These are phyloP conservation scores for Penicillium palitans DNA, from an alignment of 2,329 filamentous ascomycete genomes.

Conservation along the genomic window DNA sequence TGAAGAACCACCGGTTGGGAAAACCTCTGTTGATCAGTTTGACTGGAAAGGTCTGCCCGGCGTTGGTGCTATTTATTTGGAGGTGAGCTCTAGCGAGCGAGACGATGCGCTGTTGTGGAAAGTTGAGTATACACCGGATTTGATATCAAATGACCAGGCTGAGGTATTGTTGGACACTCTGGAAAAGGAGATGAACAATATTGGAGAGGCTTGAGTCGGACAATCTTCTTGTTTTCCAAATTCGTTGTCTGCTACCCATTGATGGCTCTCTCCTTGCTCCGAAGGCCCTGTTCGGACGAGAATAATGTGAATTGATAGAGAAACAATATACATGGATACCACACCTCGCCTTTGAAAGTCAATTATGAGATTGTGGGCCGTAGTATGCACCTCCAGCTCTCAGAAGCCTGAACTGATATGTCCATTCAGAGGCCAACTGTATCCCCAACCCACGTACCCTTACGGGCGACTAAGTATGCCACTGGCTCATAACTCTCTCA, in stretches of 20 bases:
- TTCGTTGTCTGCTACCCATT: neutral
- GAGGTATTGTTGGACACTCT: neutral
- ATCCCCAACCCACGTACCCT: neutral
- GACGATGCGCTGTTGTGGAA: neutral
- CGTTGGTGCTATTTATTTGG: neutral
- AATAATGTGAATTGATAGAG: neutral
- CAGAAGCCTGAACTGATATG: neutral
- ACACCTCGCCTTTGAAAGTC: neutral
- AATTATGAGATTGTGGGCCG: neutral
- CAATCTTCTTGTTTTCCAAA: neutral
- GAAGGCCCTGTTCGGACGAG: neutral
- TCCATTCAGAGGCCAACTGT: neutral
- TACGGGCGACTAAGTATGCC: neutral
- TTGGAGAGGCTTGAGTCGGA: neutral
- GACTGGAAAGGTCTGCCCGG: neutral
- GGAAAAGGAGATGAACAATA: neutral
- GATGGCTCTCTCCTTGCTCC: neutral
- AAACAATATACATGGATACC: neutral
- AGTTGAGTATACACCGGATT: neutral
- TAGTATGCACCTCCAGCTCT: neutral
- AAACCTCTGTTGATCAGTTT: neutral
- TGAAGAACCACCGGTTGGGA: neutral
- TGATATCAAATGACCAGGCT: neutral
- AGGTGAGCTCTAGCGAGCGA: neutral
- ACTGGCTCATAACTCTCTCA: no score